A percentile compares a stretch with the other conserved stretches of the same genome.
These are phyloP conservation scores for Colletotrichum spinosum DNA, from an alignment of 2,329 filamentous ascomycete genomes.

Conservation along the genomic window DNA sequence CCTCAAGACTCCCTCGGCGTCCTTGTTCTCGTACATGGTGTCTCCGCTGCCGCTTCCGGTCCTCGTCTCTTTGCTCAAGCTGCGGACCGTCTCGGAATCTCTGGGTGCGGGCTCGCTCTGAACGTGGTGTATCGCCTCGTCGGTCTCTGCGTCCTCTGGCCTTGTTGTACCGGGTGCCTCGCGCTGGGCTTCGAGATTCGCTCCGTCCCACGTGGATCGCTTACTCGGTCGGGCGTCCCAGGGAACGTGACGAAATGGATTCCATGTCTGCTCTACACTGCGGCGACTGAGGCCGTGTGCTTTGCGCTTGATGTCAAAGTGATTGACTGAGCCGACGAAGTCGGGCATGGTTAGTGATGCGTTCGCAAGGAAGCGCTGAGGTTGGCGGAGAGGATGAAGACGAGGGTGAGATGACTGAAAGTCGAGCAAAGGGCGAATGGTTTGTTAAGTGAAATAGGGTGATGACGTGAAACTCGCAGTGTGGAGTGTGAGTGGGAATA, in stretches of 20 bases:
- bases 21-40: constrained; percentile 38
- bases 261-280: constrained; percentile 52
- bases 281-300: constrained; percentile 57
- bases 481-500: constrained; percentile 32
- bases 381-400: constrained; percentile 1
- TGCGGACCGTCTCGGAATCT: constrained; percentile 41
- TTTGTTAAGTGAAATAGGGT: constrained; percentile 29
- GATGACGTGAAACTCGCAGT: constrained; percentile 34
- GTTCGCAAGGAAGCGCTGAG: constrained; percentile 1
- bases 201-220: constrained; percentile 51
- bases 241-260: constrained; percentile 57
- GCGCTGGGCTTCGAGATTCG: constrained; percentile 47
- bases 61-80: constrained; percentile 34
- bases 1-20: constrained; percentile 43
- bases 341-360: constrained; percentile 30
- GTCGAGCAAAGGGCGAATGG: constrained; percentile 3
- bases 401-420: constrained; percentile 1
- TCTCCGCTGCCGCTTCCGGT: constrained; percentile 39
- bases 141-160: constrained; percentile 41
- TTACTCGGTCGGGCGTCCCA: constrained; percentile 46
- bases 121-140: constrained; percentile 49
- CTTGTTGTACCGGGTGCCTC: constrained; percentile 17
- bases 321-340: constrained; percentile 54
- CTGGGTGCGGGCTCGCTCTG: constrained; percentile 47
- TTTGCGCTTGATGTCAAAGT: constrained; percentile 56